Conservation (phyloP, 2,329 filamentous ascomycete genomes). For the Cryoendolithus antarcticus region DNA sequence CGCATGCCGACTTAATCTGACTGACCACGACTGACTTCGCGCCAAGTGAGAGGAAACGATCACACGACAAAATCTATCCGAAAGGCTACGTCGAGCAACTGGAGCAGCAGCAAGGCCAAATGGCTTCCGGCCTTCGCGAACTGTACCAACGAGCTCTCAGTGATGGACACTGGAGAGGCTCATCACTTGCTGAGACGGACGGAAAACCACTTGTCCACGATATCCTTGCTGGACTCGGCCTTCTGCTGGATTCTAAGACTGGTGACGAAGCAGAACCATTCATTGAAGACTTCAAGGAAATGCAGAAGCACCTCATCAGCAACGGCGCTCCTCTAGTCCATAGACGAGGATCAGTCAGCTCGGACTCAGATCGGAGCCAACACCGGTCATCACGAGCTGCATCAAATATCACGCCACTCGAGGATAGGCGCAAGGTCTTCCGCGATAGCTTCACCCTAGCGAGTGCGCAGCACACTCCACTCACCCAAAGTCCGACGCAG, state of each 20-base stretch:
- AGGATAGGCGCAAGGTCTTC: slow-evolving; percentile 20
- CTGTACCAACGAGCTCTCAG: slow-evolving; percentile 42
- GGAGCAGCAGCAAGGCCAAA: slow-evolving; percentile 51
- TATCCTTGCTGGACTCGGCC: slow-evolving; percentile 46
- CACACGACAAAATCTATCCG: slow-evolving; percentile 55
- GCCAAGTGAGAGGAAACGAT: slow-evolving; percentile 45
- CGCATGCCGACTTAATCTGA: neutral
- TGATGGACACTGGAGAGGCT: slow-evolving; percentile 45
- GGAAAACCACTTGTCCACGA: slow-evolving; percentile 52
- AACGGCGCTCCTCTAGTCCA: slow-evolving; percentile 40
- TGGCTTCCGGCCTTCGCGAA: slow-evolving; percentile 49
- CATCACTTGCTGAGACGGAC: slow-evolving; percentile 38
- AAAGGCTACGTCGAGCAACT: slow-evolving; percentile 58
- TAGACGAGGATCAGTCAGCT: slow-evolving; percentile 43
- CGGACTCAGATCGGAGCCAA: slow-evolving; percentile 44
- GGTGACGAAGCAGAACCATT: slow-evolving; percentile 42
- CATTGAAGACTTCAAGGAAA: slow-evolving; percentile 44
- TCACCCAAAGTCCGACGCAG: slow-evolving; percentile 13
- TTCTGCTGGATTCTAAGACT: slow-evolving; percentile 37
- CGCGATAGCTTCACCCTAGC: slow-evolving; percentile 16
- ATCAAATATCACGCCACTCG: slow-evolving; percentile 26
- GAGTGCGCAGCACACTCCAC: slow-evolving; percentile 17
- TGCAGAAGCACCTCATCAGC: slow-evolving; percentile 44
- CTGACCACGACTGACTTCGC: slow-evolving; percentile 3
- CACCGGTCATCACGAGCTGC: slow-evolving; percentile 16